Evolutionary conservation across 306 rosid species (phyloP).

Genomic region (Begonia peltatifolia): DNA sequence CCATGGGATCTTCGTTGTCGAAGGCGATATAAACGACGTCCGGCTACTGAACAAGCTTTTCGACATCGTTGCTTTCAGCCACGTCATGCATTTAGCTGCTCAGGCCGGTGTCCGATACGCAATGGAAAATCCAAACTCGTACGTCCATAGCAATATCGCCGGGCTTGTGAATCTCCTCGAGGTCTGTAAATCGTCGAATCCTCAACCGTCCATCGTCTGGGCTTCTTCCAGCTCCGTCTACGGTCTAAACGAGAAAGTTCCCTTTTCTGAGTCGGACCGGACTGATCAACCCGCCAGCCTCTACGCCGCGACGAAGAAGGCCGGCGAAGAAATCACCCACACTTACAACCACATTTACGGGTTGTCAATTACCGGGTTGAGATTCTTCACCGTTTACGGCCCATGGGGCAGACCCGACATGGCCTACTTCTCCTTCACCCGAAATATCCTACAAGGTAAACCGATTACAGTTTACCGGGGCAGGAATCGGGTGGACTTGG

Average conservation of each 20-base stretch:
- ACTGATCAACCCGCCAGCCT: slow-evolving; percentile 60
- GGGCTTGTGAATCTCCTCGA: slow-evolving; percentile 54
- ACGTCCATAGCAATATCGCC: slow-evolving; percentile 59
- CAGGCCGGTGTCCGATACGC: slow-evolving; percentile 17
- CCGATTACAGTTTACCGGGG: slow-evolving; percentile 55
- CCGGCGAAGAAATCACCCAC: slow-evolving; percentile 68
- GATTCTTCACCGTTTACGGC: slow-evolving; percentile 61
- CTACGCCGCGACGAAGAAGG: slow-evolving; percentile 63
- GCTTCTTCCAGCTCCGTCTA: slow-evolving; percentile 69
- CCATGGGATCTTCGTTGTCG: slow-evolving; percentile 38
- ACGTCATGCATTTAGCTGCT: slow-evolving; percentile 12
- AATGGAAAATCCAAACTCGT: slow-evolving; percentile 46
- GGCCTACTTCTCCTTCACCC: slow-evolving; percentile 56
- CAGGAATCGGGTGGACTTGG: slow-evolving; percentile 40
- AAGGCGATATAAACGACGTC: slow-evolving; percentile 46
- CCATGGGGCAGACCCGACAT: slow-evolving; percentile 74
- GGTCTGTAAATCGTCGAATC: slow-evolving; percentile 45
- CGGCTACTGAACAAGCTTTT: slow-evolving; percentile 19
- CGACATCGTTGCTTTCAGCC: slow-evolving; percentile 12
- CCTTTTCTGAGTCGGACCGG: slow-evolving; percentile 41
- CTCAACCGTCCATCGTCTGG: slow-evolving; percentile 59
- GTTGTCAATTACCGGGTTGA: slow-evolving; percentile 40
- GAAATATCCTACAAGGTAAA: slow-evolving; percentile 45
- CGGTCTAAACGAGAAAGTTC: slow-evolving; percentile 51
- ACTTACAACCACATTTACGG: slow-evolving; percentile 57